Evolutionary conservation across 1,284 basidiomycete genomes (phyloP), one percentile per base, ranked within the genome.

Genomic region (Puccinia coronata): DNA sequence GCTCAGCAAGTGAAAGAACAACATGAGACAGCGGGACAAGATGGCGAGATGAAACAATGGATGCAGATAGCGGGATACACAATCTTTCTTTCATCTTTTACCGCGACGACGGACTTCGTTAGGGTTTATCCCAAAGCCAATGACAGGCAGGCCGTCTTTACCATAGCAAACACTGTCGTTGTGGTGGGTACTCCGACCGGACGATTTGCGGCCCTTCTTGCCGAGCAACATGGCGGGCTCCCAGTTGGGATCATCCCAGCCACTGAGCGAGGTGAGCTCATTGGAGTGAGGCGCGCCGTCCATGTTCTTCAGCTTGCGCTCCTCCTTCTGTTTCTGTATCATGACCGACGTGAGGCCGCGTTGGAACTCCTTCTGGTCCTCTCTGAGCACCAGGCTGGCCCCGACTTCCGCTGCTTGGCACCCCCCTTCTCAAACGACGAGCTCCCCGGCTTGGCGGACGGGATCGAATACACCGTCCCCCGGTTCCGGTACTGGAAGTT

Each of bases 401-500:
- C 84, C 82, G 6, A 31, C 82, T 80, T 77, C 63, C 75, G 41
- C 65, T 71, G 49, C 67, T 67, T 36, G 81, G 84, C 18, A 76
- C 82, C 55, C 75, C 83, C 31, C 83, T 86, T 41, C 86, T 87
- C n/a, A 86, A 92, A 82, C 92, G 91, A 6, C 6, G 95, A 91
- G 57, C 92, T 91, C 70, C 96, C 96, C 55, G 92, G 89, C 86
- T 95, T 96, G 31, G 97, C 94, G 61, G 92, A 89, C 4, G 97
- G 96, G 83, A 99, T 95, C 28, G 94, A 91, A 87, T 94, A 99
- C 84, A 92, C 92, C 14, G 95, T 96, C 23, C 97, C 97, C 28
- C 97, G 92, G 41, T 92, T 90, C 83, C 91, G 92, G 88, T 96
- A 98, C 85, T 96, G 94, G 87, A 96, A 99, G 87, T 96, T 97